These are phyloP conservation scores for Leishmania arabica DNA, from an alignment of 208 protist species.

Conservation along the genomic window DNA sequence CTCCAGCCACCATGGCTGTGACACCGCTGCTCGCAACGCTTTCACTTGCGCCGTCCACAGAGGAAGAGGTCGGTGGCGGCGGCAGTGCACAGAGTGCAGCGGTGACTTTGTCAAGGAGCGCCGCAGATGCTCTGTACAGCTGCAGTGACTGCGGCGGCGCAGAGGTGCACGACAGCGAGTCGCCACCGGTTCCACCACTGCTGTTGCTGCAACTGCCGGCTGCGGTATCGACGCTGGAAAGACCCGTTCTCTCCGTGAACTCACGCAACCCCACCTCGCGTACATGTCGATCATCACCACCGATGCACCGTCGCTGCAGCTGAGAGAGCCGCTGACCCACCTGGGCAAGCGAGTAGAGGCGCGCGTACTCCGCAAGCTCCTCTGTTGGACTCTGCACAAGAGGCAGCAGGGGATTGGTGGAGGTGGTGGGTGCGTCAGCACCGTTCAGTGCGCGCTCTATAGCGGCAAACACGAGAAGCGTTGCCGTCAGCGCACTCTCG, in stretches of 20 bases:
- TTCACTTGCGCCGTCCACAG: background rate
- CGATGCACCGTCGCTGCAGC: slow-evolving; percentile 5
- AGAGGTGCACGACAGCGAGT: background rate
- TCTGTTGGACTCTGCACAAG: background rate
- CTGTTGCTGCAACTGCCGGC: background rate
- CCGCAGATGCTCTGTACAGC: slow-evolving; percentile 13
- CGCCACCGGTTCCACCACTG: background rate
- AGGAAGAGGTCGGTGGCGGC: background rate
- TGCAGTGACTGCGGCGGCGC: slow-evolving; percentile 10
- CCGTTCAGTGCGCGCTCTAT: slow-evolving; percentile 13
- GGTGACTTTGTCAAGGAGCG: slow-evolving; percentile 21
- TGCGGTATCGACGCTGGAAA: background rate
- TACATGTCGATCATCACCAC: background rate
- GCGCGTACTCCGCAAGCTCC: slow-evolving; percentile 7
- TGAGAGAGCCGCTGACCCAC: background rate
- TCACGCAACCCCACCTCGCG: slow-evolving; percentile 13
- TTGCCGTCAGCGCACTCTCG: slow-evolving; percentile 15
- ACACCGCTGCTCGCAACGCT: background rate
- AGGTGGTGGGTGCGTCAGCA: background rate
- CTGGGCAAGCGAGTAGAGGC: slow-evolving; percentile 3
- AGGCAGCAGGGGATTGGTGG: background rate
- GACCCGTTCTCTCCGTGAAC: slow-evolving; percentile 5
- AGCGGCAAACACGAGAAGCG: slow-evolving; percentile 12
- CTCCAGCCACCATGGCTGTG: background rate
- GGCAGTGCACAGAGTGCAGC: slow-evolving; percentile 12